Evolutionary conservation across 257 asterid genomes (phyloP), one percentile per base, ranked within the genome.

Genomic region (Handroanthus guayacan): DNA sequence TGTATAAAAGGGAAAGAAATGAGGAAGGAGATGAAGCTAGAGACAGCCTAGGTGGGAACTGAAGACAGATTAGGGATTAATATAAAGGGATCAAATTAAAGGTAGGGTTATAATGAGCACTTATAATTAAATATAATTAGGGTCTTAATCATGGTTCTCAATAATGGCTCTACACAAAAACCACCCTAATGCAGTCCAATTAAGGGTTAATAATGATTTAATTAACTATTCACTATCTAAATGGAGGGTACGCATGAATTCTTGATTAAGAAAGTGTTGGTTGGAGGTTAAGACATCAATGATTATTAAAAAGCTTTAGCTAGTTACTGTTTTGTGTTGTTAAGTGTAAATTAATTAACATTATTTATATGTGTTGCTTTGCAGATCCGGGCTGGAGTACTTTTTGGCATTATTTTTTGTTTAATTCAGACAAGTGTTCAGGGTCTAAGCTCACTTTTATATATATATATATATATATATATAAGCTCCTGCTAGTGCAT

Each of bases 121-220:
- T 52, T 67, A 45, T 9, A 45, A 67, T 71, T 76, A 20, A 43
- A 72, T 55, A 20, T 76, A 45, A 58, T 79, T 58, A 67, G 47
- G 47, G 81, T 79, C 84, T 52, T 79, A 84, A 79, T 82, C 84
- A 76, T 76, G 82, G 79, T 10, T 67, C 37, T 48, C 77, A 84
- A 76, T 84, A 75, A 84, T 84, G 72, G 38, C 75, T 56, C 62
- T 71, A 39, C 74, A 60, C 51, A 25, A 13, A 69, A 61, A 72
- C 67, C 66, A 47, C 18, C 77, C 69, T 63, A 55, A 70, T 66
- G 55, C 52, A 63, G 56, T 63, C 78, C 64, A 76, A 48, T 68
- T 60, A 65, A 20, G 1, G 37, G 41, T 45, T 82, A n/a, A 68
- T 36, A 39, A 61, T 51, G 47, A 48, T 16, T 62, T 62, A 62